Base-by-base conservation (phyloP, 2,329 filamentous ascomycete genomes). In the Curvularia sp. region DNA sequence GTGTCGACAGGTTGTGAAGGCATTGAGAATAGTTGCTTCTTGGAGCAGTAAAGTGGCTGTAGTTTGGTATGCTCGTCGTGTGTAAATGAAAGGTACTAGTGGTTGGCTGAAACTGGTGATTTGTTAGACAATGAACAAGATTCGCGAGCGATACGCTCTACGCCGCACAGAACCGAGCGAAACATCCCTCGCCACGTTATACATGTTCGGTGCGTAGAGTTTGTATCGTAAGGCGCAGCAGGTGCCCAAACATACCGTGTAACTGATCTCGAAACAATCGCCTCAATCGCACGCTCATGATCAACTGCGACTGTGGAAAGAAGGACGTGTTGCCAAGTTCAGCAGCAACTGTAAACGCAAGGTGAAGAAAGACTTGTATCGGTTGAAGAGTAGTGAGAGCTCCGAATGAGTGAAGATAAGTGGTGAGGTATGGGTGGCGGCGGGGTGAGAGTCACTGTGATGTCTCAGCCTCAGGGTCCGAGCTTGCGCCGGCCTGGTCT, bases 1-100 rank as follows among this genome's bases (percentile, higher is more conserved):
- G 75, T 75, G 53, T 74, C 71, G 46, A 70, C 59, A 15, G 74
- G 72, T 56, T 71, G 68, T 44, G 72, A 71, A 61, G 72, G 73
- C 75, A 78, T 78, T 55, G 56, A 55, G 43, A 22, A 39, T 38
- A 30, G 5, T 39, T 48, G 20, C 18, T 28, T 38, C 30, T 6
- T 42, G 10, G n/a, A 44, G 44, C 47, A 39, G 50, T 48, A 43
- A 24, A 28, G 33, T 35, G 28, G 51, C 38, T n/a, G 35, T n/a
- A 12, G 12, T 46, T 20, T 41, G 20, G 41, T 49, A 13, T 49
- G 49, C 24, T 56, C 56, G 50, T 58, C 20, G 46, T 43, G 44
- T n/a, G 50, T 33, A 48, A 51, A 43, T 41, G 53, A 33, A 9
- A 20, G 9, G 31, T 58, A 61, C 65, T 69, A 70, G 39, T 62